phyloP scores from a whole-genome alignment of 306 rosid genomes.

The Cucurbita argyrosperma region DNA sequence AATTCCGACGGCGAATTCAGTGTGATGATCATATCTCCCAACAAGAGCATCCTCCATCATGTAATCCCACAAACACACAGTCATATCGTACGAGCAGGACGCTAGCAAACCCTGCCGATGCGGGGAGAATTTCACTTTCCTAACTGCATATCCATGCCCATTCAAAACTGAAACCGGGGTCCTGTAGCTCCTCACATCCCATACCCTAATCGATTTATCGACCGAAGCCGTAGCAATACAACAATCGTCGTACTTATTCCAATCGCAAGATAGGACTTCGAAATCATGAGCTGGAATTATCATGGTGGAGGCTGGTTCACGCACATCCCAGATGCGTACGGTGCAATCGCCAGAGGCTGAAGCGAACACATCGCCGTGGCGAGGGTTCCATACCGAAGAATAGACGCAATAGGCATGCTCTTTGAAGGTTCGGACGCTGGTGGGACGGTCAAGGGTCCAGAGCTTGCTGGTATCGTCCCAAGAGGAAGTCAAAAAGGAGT shows the following conservation, averaged over 20 bases:
- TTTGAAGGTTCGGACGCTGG: constrained; percentile 67
- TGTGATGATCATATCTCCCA: constrained; percentile 76
- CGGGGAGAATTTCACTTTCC: constrained; percentile 69
- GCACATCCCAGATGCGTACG: constrained; percentile 76
- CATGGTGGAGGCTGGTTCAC: constrained; percentile 75
- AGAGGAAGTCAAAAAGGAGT: constrained; percentile 73
- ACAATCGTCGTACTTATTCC: constrained; percentile 92
- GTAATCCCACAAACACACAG: constrained; percentile 81
- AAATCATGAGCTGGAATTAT: constrained; percentile 62
- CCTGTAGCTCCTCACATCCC: constrained; percentile 63
- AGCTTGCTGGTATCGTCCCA: constrained; percentile 88
- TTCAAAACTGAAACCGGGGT: constrained; percentile 57
- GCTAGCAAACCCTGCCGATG: constrained; percentile 46
- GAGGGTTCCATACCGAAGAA: constrained; percentile 83
- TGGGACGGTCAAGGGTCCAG: constrained; percentile 78
- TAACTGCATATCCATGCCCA: constrained; percentile 74
- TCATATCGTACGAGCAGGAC: constrained; percentile 86
- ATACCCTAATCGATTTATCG: constrained; percentile 66
- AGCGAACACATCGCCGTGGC: constrained; percentile 82
- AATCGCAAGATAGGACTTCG: constrained; percentile 63
- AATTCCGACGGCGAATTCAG: constrained; percentile 83
- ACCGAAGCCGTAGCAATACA: constrained; percentile 62
- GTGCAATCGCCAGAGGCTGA: constrained; percentile 96
- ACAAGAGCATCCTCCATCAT: constrained; percentile 79
- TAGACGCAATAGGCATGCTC: constrained; percentile 91